A percentile compares a stretch with the other conserved stretches of the same genome.
Evolutionary conservation across 2,329 filamentous ascomycete genomes (phyloP).

Genomic region (Diaporthe ilicicola): DNA sequence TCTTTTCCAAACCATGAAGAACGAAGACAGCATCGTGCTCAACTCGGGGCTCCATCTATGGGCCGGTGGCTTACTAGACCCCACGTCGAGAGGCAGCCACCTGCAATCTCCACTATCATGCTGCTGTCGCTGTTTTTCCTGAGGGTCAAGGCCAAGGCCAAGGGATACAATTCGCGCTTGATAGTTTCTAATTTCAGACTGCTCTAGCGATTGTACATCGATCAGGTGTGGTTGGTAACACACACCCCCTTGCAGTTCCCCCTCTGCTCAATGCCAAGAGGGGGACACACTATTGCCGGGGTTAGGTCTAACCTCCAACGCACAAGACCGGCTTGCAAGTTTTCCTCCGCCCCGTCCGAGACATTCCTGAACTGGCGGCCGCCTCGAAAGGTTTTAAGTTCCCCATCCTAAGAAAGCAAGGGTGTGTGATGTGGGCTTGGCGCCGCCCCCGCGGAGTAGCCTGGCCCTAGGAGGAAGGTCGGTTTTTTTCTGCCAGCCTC

Average conservation of each 20-base stretch:
- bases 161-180: not conserved
- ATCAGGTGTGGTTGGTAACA: slow-evolving; percentile 4
- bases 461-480: slow-evolving; percentile 13
- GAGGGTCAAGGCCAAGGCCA: not conserved
- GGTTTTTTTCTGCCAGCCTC: slow-evolving; percentile 19
- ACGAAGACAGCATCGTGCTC: not conserved
- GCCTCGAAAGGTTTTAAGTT: not conserved
- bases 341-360: slow-evolving; percentile 7
- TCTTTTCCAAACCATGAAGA: not conserved
- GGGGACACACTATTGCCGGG: not conserved
- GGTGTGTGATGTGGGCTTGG: not conserved
- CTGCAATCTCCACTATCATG: not conserved
- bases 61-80: not conserved
- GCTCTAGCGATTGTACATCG: not conserved
- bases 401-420: not conserved
- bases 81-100: not conserved
- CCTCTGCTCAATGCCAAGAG: not conserved
- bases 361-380: slow-evolving; percentile 1
- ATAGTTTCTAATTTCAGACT: slow-evolving; percentile 13
- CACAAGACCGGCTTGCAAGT: not conserved
- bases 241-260: not conserved
- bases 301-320: not conserved
- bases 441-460: not conserved
- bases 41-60: too few species aligned
- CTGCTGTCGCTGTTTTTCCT: not conserved